phyloP scores from a whole-genome alignment of 2,329 filamentous ascomycete genomes.

The Ceratocystis harringtonii region DNA sequence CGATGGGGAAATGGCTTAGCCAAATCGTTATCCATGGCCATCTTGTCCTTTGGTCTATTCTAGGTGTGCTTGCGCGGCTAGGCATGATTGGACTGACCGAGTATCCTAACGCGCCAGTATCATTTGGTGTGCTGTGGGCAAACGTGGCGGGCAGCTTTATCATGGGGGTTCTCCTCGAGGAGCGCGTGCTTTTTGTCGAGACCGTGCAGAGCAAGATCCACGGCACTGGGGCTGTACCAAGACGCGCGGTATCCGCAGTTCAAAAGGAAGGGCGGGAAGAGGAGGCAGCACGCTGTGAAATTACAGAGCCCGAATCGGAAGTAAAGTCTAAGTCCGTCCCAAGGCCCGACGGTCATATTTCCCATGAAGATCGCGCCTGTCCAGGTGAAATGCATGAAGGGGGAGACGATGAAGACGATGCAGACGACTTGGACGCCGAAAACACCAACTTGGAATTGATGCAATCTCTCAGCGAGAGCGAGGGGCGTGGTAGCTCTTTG shows the following conservation, averaged over 20 bases:
- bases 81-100: conserved; percentile 65
- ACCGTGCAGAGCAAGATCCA: conserved; percentile 6
- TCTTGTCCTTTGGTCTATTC: conserved; percentile 68
- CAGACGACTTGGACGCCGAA: background rate
- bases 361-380: background rate
- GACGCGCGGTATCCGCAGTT: background rate
- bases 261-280: background rate
- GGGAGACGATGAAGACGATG: background rate
- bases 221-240: background rate
- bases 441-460: background rate
- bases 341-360: background rate
- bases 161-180: conserved; percentile 76
- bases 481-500: background rate
- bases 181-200: conserved; percentile 53
- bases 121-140: conserved; percentile 68
- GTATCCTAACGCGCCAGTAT: conserved; percentile 62
- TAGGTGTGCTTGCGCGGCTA: conserved; percentile 70
- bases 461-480: conserved; percentile 12
- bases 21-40: conserved; percentile 62
- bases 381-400: background rate
- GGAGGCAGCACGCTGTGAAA: background rate
- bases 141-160: conserved; percentile 70
- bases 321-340: background rate
- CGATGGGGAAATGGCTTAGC: background rate
- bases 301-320: background rate